Percentiles rank a stretch among this genome's conserved stretches.
Evolutionary conservation across 176 grass and related monocot genomes (phyloP).

Genomic region (Areca catechu): DNA sequence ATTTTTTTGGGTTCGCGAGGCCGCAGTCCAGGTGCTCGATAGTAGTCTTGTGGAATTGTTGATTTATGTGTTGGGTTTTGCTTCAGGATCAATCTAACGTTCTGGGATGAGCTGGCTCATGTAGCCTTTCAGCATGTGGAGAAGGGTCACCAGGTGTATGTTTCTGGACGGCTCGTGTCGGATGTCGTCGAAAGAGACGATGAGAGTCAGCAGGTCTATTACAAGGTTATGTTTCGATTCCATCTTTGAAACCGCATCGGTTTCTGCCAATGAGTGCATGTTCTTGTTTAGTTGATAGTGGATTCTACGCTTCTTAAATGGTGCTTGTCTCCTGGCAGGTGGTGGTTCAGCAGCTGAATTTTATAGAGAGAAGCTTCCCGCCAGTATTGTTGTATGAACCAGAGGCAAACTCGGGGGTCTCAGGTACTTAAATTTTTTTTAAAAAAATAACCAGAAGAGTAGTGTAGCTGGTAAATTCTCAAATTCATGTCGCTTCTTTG

Average conservation of each 20-base stretch:
- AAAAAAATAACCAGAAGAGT: no score
- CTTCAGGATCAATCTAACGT: conserved; percentile 66
- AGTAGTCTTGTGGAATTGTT: not conserved
- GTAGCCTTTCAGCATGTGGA: conserved; percentile 69
- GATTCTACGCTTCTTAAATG: not conserved
- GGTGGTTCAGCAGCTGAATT: conserved; percentile 76
- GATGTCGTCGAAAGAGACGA: conserved; percentile 59
- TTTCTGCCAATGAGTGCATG: no score
- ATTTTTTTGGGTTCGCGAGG: not conserved
- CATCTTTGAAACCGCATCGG: no score
- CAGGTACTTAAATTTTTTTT: conserved; percentile 32
- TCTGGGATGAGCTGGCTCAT: conserved; percentile 88
- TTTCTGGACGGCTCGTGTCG: conserved; percentile 78
- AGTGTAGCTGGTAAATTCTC: no score
- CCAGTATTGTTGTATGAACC: conserved; percentile 52
- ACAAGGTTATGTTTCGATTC: conserved; percentile 50
- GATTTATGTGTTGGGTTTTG: not conserved
- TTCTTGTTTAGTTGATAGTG: no score
- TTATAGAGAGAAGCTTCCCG: conserved; percentile 43
- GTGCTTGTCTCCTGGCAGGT: conserved; percentile 35
- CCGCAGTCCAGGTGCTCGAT: not conserved
- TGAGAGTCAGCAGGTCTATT: conserved; percentile 53
- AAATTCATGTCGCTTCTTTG: no score
- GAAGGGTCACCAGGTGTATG: conserved; percentile 55
- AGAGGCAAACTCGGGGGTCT: conserved; percentile 27